These are phyloP conservation scores for Castanospermum australe DNA, from an alignment of 306 rosid species.

Conservation along the genomic window DNA sequence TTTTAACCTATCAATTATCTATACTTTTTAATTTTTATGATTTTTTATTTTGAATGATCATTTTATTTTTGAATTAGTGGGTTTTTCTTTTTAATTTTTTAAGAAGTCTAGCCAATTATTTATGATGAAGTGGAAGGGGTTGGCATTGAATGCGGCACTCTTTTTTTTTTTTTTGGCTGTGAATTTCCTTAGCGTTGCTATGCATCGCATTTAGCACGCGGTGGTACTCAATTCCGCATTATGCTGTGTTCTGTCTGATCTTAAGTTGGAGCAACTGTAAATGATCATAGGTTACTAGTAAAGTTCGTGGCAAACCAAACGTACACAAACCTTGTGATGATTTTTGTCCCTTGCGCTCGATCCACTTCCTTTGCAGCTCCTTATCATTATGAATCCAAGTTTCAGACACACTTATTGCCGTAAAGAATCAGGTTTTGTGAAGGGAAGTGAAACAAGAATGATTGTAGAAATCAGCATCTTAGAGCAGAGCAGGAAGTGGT, in stretches of 20 bases:
- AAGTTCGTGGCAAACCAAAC: not conserved
- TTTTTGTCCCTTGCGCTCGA: not conserved
- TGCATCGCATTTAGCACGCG: not conserved
- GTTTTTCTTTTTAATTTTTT: no score
- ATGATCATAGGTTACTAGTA: not conserved
- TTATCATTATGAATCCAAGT: not conserved
- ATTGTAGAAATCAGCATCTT: not conserved
- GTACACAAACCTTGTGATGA: conserved; percentile 3
- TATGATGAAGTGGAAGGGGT: no score
- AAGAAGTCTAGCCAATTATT: no score
- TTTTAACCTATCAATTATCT: no score
- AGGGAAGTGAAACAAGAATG: not conserved
- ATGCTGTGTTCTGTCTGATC: not conserved
- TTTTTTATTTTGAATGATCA: no score
- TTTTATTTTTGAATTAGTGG: no score
- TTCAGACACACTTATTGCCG: not conserved
- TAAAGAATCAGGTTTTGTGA: not conserved
- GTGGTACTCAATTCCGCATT: not conserved
- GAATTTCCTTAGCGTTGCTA: not conserved
- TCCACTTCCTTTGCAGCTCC: not conserved
- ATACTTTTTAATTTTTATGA: no score
- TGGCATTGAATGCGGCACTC: no score
- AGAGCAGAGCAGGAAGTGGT: not conserved
- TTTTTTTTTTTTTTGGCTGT: no score
- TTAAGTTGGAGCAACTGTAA: no score